Evolutionary conservation across 768 basidiomycete genomes (phyloP), one percentile per base, ranked within the genome.

Genomic region (Polyporus arcularius): DNA sequence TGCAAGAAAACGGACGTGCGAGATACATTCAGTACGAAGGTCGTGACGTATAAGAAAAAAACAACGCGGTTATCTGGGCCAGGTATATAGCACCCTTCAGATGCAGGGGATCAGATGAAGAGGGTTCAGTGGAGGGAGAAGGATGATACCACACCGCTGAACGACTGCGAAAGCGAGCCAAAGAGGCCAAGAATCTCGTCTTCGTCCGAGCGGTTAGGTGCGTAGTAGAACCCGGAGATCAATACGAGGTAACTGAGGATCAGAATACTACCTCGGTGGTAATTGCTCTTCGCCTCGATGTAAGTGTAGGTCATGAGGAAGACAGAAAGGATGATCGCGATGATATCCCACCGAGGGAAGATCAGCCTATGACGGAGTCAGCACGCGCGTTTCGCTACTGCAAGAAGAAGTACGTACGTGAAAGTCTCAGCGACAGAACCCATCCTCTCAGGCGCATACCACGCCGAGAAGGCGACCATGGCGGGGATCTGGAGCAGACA

Each of bases 241-340:
- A 99, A 85, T 48, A 98, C 96, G 49, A 98, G 79, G 72, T 99
- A 99, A 66, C 95, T 95, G 52, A 98, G 79, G 56, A 98, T 89
- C 48, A 99, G 85, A 60, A 97, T 97, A 67, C 92, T 94, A 49
- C 97, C 97, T 66, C 97, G 87, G 72, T 98, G 94, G 73, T 99
- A 99, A 75, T 98, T 98, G 67, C 91, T 92, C 79, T 90, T 94
- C n/a, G 95, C 95, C 76, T 99, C 97, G 68, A 98, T 97, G 72
- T 97, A 98, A 4, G 95, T 96, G 74, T 99, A 99, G 0, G 97
- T 98, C 82, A 99, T 85, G 64, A 98, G 75, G 82, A 98, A 99
- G 78, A 99, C 95, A 0, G 95, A 93, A 47, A 99, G 82, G 66
- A 98, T 90, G 70, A 98, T 89, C 30, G 88, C 90, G 67, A 98